Conservation (phyloP, 305 asterid species). For the Fraxinus floribunda region DNA sequence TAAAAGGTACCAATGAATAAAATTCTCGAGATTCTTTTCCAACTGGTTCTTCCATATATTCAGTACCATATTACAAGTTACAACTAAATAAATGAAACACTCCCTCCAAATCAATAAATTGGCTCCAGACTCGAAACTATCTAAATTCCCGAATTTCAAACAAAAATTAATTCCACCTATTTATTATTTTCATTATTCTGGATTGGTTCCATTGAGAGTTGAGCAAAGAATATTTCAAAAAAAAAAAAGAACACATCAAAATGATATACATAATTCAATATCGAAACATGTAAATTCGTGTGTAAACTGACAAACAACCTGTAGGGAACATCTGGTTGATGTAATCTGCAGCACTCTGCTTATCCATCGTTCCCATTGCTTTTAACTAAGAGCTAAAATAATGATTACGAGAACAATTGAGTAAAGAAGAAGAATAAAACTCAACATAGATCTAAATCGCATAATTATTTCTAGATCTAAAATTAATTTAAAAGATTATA, state of each 20-base stretch:
- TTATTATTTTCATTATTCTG: not conserved
- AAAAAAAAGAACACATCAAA: not conserved
- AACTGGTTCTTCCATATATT: not conserved
- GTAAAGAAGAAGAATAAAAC: not conserved
- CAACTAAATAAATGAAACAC: not conserved
- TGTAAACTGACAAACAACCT: conserved; percentile 41
- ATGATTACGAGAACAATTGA: not conserved
- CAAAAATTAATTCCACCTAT: not conserved
- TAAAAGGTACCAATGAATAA: not conserved
- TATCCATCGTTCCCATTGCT: conserved; percentile 62
- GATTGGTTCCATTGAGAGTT: not conserved
- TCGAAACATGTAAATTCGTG: not conserved
- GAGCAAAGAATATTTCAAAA: not conserved
- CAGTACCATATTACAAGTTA: not conserved
- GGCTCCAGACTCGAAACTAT: not conserved
- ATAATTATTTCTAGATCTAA: not conserved
- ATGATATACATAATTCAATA: not conserved
- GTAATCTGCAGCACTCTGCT: conserved; percentile 91
- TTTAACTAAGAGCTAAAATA: conserved; percentile 13
- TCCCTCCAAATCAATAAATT: not conserved
- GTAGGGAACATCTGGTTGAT: conserved; percentile 98
- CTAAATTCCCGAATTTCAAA: not conserved
- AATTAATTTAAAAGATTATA: not conserved
- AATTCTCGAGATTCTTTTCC: not conserved
- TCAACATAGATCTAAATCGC: not conserved